Evolutionary conservation across 345 rosid species (phyloP).

Genomic region (Capsella bursapastoris): DNA sequence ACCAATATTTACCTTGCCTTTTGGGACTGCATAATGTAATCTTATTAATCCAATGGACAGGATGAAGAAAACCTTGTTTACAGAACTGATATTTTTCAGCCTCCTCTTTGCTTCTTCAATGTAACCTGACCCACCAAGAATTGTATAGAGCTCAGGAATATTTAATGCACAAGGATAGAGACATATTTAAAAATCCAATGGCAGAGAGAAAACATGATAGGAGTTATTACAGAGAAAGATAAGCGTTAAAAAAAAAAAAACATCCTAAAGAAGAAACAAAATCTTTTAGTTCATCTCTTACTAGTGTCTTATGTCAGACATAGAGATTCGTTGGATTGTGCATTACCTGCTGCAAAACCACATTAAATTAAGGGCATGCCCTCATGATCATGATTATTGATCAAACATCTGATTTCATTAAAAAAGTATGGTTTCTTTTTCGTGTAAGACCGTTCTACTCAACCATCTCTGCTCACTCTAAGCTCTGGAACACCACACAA

Average conservation of each 20-base stretch:
- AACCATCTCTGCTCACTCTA: neutral
- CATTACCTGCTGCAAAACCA: neutral
- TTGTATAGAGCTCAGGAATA: constrained; percentile 48
- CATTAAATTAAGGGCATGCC: constrained; percentile 20
- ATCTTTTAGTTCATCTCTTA: constrained; percentile 21
- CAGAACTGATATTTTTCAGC: constrained; percentile 34
- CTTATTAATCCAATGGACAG: constrained; percentile 29
- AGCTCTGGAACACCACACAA: constrained; percentile 12
- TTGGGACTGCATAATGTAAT: constrained; percentile 81
- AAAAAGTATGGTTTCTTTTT: constrained; percentile 2
- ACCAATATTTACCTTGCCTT: constrained; percentile 71
- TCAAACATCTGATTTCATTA: constrained; percentile 10
- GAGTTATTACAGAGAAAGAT: constrained; percentile 33
- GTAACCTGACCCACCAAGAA: constrained; percentile 63
- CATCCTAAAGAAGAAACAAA: constrained; percentile 35
- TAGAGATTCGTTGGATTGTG: constrained; percentile 16
- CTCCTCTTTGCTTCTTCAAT: constrained; percentile 54
- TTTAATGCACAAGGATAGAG: constrained; percentile 37
- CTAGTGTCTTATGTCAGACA: constrained; percentile 21
- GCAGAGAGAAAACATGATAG: constrained; percentile 44
- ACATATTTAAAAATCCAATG: constrained; percentile 28
- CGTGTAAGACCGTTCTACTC: neutral
- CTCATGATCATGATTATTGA: neutral
- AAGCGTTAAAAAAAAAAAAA: constrained; percentile 1
- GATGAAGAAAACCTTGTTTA: constrained; percentile 42